Conservation (phyloP, 371 early-diverging fungal species). For the Catenaria anguillulae region DNA sequence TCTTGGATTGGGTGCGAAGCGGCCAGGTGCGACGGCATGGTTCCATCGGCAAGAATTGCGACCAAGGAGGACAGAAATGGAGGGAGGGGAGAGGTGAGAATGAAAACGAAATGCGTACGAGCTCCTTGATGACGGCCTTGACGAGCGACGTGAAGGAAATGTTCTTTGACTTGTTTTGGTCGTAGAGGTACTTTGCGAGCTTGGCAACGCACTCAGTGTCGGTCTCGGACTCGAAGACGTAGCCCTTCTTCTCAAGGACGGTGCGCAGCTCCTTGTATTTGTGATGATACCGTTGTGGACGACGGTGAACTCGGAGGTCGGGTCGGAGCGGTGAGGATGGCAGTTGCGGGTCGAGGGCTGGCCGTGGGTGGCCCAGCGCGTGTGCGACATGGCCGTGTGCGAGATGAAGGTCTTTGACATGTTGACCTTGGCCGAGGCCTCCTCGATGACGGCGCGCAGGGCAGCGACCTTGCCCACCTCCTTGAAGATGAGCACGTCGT, state of each 20-base stretch:
- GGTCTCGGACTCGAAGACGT: slow-evolving; percentile 92
- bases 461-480: slow-evolving; percentile 94
- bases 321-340: slow-evolving; percentile 95
- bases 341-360: slow-evolving; percentile 87
- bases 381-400: slow-evolving; percentile 96
- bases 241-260: slow-evolving; percentile 91
- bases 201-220: slow-evolving; percentile 99
- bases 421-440: slow-evolving; percentile 40
- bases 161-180: slow-evolving; percentile 49
- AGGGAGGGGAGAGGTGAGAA: too few species aligned
- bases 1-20: too few species aligned
- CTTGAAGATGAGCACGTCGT: slow-evolving; percentile 64
- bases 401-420: slow-evolving; percentile 57
- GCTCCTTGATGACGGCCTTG: slow-evolving; percentile 86
- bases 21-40: too few species aligned
- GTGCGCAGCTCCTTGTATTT: slow-evolving; percentile 94
- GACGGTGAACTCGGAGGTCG: slow-evolving; percentile 70
- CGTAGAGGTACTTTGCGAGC: slow-evolving; percentile 91
- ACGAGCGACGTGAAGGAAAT: slow-evolving; percentile 69
- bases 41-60: too few species aligned
- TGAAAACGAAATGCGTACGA: slow-evolving; percentile 17
- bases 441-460: slow-evolving; percentile 61
- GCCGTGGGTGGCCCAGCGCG: slow-evolving; percentile 99
- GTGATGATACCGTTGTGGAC: slow-evolving; percentile 99
- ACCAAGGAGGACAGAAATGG: too few species aligned